phyloP scores from a whole-genome alignment of 352 stramenopile genomes.

The Phytophthora pistaciae region DNA sequence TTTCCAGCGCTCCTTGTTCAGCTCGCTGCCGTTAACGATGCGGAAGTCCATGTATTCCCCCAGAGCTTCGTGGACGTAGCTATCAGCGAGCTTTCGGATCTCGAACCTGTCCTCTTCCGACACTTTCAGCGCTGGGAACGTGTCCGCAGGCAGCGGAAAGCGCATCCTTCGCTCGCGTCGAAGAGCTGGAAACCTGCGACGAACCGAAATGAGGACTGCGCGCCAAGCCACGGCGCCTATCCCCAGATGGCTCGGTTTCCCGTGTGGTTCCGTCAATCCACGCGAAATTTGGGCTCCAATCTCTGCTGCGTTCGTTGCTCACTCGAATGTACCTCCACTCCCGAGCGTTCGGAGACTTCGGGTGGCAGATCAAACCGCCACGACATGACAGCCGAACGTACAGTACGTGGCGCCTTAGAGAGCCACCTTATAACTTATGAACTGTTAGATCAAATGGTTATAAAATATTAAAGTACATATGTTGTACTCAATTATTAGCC shows the following conservation, averaged over 20 bases:
- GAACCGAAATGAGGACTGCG: slow-evolving; percentile 24
- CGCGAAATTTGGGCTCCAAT: neutral
- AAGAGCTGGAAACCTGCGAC: neutral
- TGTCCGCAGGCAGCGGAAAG: slow-evolving; percentile 39
- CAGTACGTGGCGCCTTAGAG: too few species aligned
- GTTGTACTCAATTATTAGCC: too few species aligned
- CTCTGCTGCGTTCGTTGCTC: neutral
- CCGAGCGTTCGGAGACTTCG: neutral
- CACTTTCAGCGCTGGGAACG: slow-evolving; percentile 46
- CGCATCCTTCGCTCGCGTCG: slow-evolving; percentile 9
- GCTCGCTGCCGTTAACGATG: slow-evolving; percentile 25
- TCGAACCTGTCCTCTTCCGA: slow-evolving; percentile 41
- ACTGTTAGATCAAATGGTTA: too few species aligned
- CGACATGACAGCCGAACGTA: too few species aligned
- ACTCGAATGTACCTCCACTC: neutral
- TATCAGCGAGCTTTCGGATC: slow-evolving; percentile 32
- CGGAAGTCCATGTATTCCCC: slow-evolving; percentile 52
- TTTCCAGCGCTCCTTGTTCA: slow-evolving; percentile 55
- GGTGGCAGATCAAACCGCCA: neutral
- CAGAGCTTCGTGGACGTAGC: slow-evolving; percentile 47
- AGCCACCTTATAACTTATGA: too few species aligned
- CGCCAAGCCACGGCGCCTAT: slow-evolving; percentile 7
- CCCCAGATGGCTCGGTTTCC: slow-evolving; percentile 15
- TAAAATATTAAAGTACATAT: too few species aligned
- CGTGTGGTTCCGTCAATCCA: slow-evolving; percentile 4